Percentiles rank a stretch among this genome's conserved stretches.
Evolutionary conservation across 495 filamentous ascomycete genomes (phyloP).

Genomic region (Podospora pseudoanserina): DNA sequence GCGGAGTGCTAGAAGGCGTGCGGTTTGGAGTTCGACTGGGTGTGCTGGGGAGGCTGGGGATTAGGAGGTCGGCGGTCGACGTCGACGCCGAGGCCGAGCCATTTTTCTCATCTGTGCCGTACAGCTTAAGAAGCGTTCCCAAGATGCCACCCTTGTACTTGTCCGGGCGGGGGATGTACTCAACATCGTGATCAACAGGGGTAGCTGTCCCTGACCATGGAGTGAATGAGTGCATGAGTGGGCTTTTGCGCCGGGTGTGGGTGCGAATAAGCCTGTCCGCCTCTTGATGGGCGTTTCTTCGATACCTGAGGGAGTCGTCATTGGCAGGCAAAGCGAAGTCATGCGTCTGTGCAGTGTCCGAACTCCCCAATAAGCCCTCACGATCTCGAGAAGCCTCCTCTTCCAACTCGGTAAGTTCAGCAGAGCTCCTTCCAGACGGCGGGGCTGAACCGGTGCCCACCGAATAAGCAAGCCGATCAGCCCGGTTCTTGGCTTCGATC

Average conservation of each 20-base stretch:
- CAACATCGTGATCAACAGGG: conserved; percentile 46
- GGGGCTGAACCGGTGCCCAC: conserved; percentile 35
- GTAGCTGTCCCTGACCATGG: conserved; percentile 27
- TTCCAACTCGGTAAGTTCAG: conserved; percentile 20
- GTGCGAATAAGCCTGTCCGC: conserved; percentile 27
- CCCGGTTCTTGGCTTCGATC: conserved; percentile 32
- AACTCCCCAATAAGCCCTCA: conserved; percentile 4
- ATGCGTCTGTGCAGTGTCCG: conserved; percentile 2
- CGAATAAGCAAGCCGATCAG: conserved; percentile 33
- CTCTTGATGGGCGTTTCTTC: conserved; percentile 22
- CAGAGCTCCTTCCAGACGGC: conserved; percentile 30
- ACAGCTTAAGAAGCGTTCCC: conserved; percentile 72
- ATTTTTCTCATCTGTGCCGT: conserved; percentile 42
- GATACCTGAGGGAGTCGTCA: conserved; percentile 12
- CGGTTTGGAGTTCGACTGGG: conserved; percentile 28
- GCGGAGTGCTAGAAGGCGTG: conserved; percentile 31
- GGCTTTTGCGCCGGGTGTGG: conserved; percentile 23
- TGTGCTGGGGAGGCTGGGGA: conserved; percentile 29
- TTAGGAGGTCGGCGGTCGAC: conserved; percentile 20
- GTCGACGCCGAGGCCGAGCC: neutral
- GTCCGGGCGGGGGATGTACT: conserved; percentile 63
- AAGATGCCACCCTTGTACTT: conserved; percentile 76
- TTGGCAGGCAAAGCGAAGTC: conserved; percentile 14
- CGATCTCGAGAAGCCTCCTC: conserved; percentile 3
- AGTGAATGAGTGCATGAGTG: conserved; percentile 15